Base-by-base conservation (phyloP, 2,329 filamentous ascomycete genomes). In the Microcera coccophila region DNA sequence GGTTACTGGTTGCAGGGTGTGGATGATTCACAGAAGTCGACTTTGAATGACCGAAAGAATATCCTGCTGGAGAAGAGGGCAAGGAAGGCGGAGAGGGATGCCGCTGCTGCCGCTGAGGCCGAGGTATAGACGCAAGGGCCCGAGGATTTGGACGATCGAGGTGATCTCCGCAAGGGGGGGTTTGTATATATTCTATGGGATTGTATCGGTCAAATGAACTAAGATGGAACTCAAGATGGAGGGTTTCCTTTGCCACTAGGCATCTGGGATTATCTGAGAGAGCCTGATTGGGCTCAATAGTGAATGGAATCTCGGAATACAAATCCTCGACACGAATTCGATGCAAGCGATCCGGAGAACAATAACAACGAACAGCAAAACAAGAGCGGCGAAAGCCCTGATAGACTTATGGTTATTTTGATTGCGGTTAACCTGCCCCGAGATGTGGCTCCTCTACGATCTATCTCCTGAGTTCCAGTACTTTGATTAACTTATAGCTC, bases 1-100 rank as follows among this genome's bases (percentile, higher is more conserved):
- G 93, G 93, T 57, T 96, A 96, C 77, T 98, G 91, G 90, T 75
- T 98, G 58, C 84, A 90, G 73, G 87, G 88, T 50, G 87, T 97
- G 43, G 89, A 96, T 68, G 74, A 87, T 61, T 78, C 82, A 64
- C 91, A 97, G 71, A 78, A 84, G 55, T 79, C 80, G 53, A 78
- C 90, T 50, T 73, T 98, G 46, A 73, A 76, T 53, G 85, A 91
- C 63, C 83, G 90, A 63, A 90, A 90, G 74, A 77, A 86, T 55
- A 69, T 76, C 42, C 76, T 98, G 54, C 73, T 97, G 45, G 90
- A 95, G 74, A 97, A 97, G 83, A 78, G 93, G 65, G 83, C 83
- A 66, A 77, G 89, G 68, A 83, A 69, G 62, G 68, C 65, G 22
- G 58, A 64, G 59, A 57, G 68, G 64, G 59, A 69, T 43, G 63